Evolutionary conservation across 208 protist species (phyloP).

Genomic region (Trypanosomatidae sp.): DNA sequence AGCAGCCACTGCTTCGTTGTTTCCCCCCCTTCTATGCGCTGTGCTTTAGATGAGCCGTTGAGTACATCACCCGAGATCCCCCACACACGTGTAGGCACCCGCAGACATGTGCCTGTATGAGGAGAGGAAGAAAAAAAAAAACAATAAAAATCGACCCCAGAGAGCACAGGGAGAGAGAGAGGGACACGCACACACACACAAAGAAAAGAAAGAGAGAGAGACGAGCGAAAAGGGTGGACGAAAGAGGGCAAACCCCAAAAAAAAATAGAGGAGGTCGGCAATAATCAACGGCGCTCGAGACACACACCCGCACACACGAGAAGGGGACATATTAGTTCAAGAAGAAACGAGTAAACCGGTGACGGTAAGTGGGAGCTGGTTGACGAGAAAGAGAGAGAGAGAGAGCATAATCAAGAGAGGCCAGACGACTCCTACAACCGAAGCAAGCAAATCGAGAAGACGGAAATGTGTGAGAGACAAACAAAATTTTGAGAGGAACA

Average conservation of each 20-base stretch:
- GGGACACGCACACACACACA: neutral
- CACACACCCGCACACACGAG: neutral
- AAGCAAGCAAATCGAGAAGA: neutral
- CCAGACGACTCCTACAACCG: neutral
- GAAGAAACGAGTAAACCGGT: neutral
- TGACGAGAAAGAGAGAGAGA: neutral
- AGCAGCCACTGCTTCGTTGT: neutral
- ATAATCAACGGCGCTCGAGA: neutral
- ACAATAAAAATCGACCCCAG: neutral
- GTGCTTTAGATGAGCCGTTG: neutral
- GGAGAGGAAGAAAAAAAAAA: neutral
- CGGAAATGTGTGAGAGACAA: neutral
- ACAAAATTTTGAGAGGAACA: neutral
- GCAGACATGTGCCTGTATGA: neutral
- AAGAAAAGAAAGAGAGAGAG: slow-evolving; percentile 4
- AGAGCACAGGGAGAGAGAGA: neutral
- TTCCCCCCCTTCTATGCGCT: neutral
- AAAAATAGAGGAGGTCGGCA: neutral
- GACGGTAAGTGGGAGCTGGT: neutral
- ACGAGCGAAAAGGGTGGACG: neutral
- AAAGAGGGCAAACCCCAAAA: neutral
- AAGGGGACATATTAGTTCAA: neutral
- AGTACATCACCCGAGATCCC: neutral
- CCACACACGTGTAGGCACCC: neutral
- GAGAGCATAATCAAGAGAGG: neutral